These are phyloP conservation scores for Cladosporium cucumerinum DNA, from an alignment of 2,329 filamentous ascomycete genomes.

Conservation along the genomic window DNA sequence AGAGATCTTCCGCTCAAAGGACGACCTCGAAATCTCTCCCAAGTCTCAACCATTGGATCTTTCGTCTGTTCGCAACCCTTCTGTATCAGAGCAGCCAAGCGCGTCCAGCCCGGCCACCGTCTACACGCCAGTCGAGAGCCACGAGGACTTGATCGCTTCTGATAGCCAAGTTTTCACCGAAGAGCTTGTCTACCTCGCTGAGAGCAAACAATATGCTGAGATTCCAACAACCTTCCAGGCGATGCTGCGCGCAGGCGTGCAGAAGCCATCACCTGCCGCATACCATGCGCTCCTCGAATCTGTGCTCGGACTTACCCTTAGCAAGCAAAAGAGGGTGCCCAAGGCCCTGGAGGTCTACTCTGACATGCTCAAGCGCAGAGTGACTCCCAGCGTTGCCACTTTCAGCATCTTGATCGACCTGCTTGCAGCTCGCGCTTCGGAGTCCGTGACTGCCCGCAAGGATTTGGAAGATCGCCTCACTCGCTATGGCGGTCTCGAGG, in stretches of 20 bases:
- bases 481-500: constrained; percentile 81
- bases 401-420: constrained; percentile 85
- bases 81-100: constrained; percentile 23
- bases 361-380: constrained; percentile 86
- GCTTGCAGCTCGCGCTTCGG: constrained; percentile 74
- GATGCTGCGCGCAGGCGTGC: constrained; percentile 77
- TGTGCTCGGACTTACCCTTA: constrained; percentile 74
- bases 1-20: constrained; percentile 65
- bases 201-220: constrained; percentile 72
- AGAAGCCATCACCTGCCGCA: constrained; percentile 74
- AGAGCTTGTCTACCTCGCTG: constrained; percentile 71
- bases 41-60: constrained; percentile 7
- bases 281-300: constrained; percentile 89
- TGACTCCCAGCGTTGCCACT: constrained; percentile 77
- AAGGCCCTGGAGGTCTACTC: constrained; percentile 94
- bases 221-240: constrained; percentile 89
- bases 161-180: constrained; percentile 68
- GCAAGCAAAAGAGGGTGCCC: constrained; percentile 78
- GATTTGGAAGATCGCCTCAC: constrained; percentile 74
- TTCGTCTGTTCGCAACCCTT: constrained; percentile 17
- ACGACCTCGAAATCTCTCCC: constrained; percentile 36
- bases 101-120: constrained; percentile 27
- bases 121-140: constrained; percentile 27
- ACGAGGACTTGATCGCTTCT: constrained; percentile 57
- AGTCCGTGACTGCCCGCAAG: constrained; percentile 70